Evolutionary conservation across 2,329 filamentous ascomycete genomes (phyloP).

Genomic region (Beauveria caledonica): DNA sequence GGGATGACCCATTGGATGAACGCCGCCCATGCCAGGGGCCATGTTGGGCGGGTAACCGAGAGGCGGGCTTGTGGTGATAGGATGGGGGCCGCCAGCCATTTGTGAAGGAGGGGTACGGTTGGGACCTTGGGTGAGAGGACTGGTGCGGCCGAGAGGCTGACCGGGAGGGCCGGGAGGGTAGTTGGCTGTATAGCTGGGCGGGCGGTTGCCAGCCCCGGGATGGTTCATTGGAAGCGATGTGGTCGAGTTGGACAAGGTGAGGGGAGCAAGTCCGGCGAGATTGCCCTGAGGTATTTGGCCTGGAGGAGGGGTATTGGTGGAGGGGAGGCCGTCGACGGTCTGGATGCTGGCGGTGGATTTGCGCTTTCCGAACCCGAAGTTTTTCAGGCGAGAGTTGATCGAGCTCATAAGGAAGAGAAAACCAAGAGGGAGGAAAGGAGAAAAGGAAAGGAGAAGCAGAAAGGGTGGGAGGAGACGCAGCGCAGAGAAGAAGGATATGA

Average conservation of each 20-base stretch:
- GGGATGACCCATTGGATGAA: conserved; percentile 31
- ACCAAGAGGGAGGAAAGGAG: conserved; percentile 16
- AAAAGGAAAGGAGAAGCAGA: conserved; percentile 10
- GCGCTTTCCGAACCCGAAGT: conserved; percentile 74
- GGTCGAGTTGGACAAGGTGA: conserved; percentile 36
- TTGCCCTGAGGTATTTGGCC: conserved; percentile 41
- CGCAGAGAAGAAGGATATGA: not conserved
- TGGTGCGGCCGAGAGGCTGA: conserved; percentile 41
- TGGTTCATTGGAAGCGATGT: conserved; percentile 53
- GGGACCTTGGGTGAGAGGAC: conserved; percentile 38
- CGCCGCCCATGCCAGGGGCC: conserved; percentile 32
- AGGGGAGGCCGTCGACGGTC: conserved; percentile 33
- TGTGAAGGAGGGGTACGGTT: conserved; percentile 50
- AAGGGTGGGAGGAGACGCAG: conserved; percentile 13
- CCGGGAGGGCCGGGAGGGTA: conserved; percentile 31
- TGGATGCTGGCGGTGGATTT: conserved; percentile 58
- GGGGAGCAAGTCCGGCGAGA: conserved; percentile 24
- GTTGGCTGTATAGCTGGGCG: conserved; percentile 55
- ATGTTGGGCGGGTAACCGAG: conserved; percentile 53
- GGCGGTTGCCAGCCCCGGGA: conserved; percentile 49
- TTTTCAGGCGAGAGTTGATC: conserved; percentile 72
- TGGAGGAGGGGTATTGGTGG: conserved; percentile 28
- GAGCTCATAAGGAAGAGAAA: conserved; percentile 54
- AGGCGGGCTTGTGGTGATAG: conserved; percentile 57
- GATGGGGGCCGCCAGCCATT: conserved; percentile 56